Evolutionary conservation across 176 grass and related monocot species (phyloP).

Genomic region (Tillandsia leiboldiana): DNA sequence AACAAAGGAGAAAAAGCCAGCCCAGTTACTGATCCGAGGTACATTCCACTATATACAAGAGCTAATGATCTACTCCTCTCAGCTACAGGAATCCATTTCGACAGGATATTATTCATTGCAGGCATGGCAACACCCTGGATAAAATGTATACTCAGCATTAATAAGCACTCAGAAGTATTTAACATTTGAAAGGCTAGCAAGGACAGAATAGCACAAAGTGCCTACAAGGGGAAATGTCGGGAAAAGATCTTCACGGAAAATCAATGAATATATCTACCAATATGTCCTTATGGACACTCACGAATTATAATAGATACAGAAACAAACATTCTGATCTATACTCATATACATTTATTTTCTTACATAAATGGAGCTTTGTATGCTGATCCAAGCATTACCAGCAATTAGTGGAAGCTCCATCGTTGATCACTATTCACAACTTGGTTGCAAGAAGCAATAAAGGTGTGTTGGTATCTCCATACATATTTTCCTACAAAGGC

Average conservation of each 20-base stretch:
- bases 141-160: conserved; percentile 10
- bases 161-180: conserved; percentile 1
- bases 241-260: background rate
- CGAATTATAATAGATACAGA: too few species aligned
- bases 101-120: conserved; percentile 96
- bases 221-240: background rate
- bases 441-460: too few species aligned
- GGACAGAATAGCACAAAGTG: background rate
- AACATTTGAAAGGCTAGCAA: conserved; percentile 6
- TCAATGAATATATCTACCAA: background rate
- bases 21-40: conserved; percentile 86
- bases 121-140: conserved; percentile 91
- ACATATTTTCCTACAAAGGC: too few species aligned
- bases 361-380: too few species aligned
- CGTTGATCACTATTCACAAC: too few species aligned
- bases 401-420: too few species aligned
- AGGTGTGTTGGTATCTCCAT: too few species aligned
- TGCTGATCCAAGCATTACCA: too few species aligned
- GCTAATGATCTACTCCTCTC: conserved; percentile 84
- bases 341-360: too few species aligned
- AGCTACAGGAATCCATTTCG: conserved; percentile 84
- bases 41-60: conserved; percentile 97
- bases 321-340: too few species aligned
- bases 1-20: conserved; percentile 89
- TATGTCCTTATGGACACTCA: too few species aligned